Base-by-base conservation (phyloP, 495 filamentous ascomycete genomes). In the Xylaria flabelliformis region DNA sequence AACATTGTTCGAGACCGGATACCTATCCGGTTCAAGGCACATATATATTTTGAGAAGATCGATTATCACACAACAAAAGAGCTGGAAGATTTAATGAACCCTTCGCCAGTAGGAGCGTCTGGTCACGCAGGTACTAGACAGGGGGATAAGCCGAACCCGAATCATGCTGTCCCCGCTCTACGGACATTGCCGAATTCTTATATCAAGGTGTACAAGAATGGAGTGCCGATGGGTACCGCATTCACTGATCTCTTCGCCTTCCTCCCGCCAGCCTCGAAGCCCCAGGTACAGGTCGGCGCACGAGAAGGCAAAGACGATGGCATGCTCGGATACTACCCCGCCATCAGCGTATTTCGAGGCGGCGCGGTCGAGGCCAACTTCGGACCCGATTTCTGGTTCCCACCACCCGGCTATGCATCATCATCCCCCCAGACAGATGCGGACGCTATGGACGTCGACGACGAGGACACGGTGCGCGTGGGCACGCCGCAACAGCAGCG, bases 1-100 rank as follows among this genome's bases (percentile, higher is more conserved):
- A 93, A 98, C 80, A 92, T 97, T 69, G 93, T 99, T 66, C 92
- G 97, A 72, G 97, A 98, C 78, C 91, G 97, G 48, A 92, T 97
- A 55, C 95, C 95, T 2, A 97, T 98, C 72, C 90, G 94, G 19
- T 97, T 95, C 81, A 97, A 97, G 82, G 89, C 90, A 64, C 92
- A 96, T 79, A 91, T 94, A 64, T 97, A 95, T 82, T 97, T 97
- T 82, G 97, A 99, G 79, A 92, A 94, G 77, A 94, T 95, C 71
- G 97, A 98, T 76, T 95, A 97, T 78, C 91, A 93, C 73, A 82
- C 92, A 2, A 91, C 91, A 2, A 98, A 98, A 81, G 92, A 96
- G 58, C 89, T 98, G 26, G 95, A 97, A 73, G 91, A 95, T 50
- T 86, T 94, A 39, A 90, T 91, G 85, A 94, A 94, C 74, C 93